A percentile compares a stretch with the other conserved stretches of the same genome.
These are phyloP conservation scores for Cyclotella sp. DNA, from an alignment of 108 stramenopile species.

Conservation along the genomic window DNA sequence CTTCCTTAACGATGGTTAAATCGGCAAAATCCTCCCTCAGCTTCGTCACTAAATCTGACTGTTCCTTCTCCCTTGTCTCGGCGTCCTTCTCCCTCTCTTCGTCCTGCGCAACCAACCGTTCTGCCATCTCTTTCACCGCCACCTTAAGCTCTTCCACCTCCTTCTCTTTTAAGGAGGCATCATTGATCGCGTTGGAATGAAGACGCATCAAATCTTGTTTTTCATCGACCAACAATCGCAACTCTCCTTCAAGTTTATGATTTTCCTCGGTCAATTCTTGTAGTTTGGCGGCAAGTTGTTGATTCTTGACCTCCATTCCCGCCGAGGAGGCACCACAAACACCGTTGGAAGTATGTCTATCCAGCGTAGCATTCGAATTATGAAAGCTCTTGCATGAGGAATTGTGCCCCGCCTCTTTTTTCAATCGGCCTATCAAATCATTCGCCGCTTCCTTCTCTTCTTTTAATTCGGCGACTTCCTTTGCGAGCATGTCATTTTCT, in stretches of 20 bases:
- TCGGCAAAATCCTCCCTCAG: constrained; percentile 7
- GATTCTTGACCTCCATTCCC: constrained; percentile 13
- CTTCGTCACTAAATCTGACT: neutral
- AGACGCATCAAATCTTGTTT: constrained; percentile 20
- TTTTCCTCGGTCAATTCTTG: constrained; percentile 41
- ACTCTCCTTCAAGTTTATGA: constrained; percentile 41
- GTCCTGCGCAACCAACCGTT: neutral
- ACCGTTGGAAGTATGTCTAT: neutral
- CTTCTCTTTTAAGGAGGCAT: constrained; percentile 13
- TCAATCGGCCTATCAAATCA: constrained; percentile 32
- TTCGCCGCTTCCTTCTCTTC: constrained; percentile 44
- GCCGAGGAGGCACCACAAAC: neutral
- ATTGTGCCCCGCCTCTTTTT: neutral
- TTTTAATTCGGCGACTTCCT: constrained; percentile 24
- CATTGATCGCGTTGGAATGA: constrained; percentile 7
- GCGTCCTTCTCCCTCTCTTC: constrained; percentile 5
- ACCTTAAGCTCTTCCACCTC: constrained; percentile 16
- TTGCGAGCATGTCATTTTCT: constrained; percentile 35
- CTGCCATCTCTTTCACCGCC: constrained; percentile 10
- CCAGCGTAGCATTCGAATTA: neutral
- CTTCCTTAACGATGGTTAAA: constrained; percentile 11
- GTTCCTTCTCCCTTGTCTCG: neutral
- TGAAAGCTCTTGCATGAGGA: neutral
- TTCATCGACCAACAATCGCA: constrained; percentile 43
- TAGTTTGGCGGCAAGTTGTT: constrained; percentile 12